These are phyloP conservation scores for Achaetomiella virescens DNA, from an alignment of 495 filamentous ascomycete genomes.

Conservation along the genomic window DNA sequence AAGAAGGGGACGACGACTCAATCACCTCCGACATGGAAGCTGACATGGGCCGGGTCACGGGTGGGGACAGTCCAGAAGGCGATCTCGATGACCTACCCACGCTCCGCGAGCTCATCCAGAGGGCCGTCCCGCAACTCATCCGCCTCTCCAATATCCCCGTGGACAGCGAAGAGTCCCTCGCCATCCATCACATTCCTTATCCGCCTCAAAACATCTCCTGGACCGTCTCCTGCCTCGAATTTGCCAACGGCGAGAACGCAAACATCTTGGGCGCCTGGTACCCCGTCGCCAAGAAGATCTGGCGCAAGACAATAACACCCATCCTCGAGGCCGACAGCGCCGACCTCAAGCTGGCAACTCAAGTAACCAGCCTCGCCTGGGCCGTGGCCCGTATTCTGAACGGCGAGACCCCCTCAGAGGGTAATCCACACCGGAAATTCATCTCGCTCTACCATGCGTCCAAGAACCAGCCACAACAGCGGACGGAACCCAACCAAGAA, in stretches of 20 bases:
- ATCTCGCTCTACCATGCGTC: constrained; percentile 55
- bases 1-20: constrained; percentile 38
- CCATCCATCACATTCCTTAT: constrained; percentile 43
- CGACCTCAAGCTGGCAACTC: constrained; percentile 52
- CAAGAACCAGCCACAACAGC: constrained; percentile 22
- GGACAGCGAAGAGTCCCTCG: constrained; percentile 19
- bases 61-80: constrained; percentile 35
- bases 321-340: constrained; percentile 52
- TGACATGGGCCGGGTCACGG: constrained; percentile 54
- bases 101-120: constrained; percentile 41
- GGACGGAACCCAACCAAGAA: constrained; percentile 17
- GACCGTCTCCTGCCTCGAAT: constrained; percentile 48
- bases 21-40: constrained; percentile 44
- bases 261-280: constrained; percentile 43
- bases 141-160: constrained; percentile 29
- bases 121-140: constrained; percentile 45
- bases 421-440: constrained; percentile 50
- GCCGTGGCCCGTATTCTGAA: constrained; percentile 48
- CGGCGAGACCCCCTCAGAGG: constrained; percentile 40
- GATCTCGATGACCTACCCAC: constrained; percentile 41
- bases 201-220: constrained; percentile 58
- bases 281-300: constrained; percentile 45
- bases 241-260: constrained; percentile 34
- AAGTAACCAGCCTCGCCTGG: constrained; percentile 56
- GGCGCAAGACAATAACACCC: constrained; percentile 44